Evolutionary conservation across 1,284 basidiomycete genomes (phyloP).

Genomic region (Boletus mariae): DNA sequence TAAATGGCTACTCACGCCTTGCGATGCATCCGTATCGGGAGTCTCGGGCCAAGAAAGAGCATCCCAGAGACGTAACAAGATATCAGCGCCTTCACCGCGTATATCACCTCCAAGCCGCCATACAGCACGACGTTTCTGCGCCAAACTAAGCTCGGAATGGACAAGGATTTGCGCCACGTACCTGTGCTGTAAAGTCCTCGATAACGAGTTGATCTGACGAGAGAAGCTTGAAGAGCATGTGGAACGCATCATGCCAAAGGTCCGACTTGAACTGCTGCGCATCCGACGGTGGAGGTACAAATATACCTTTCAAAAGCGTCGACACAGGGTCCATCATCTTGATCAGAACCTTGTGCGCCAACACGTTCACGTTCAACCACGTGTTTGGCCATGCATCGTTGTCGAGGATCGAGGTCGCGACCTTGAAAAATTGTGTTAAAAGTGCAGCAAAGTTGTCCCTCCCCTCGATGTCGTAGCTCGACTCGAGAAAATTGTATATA

Average conservation of each 20-base stretch:
- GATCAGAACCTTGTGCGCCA: constrained; percentile 85
- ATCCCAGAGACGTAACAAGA: constrained; percentile 84
- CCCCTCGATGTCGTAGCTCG: constrained; percentile 83
- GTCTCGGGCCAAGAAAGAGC: constrained; percentile 76
- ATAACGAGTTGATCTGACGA: constrained; percentile 90
- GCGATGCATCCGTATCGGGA: constrained; percentile 52
- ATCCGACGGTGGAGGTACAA: constrained; percentile 69
- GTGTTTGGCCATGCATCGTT: constrained; percentile 88
- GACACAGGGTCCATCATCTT: constrained; percentile 86
- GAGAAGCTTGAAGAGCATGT: constrained; percentile 80
- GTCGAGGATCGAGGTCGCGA: constrained; percentile 78
- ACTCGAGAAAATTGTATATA: constrained; percentile 77
- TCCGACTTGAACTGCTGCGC: constrained; percentile 70
- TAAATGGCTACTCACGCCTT: constrained; percentile 48
- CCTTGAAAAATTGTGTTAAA: constrained; percentile 78
- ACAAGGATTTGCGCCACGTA: constrained; percentile 29
- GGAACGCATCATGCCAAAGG: constrained; percentile 82
- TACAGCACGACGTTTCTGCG: constrained; percentile 86
- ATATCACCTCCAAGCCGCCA: constrained; percentile 96
- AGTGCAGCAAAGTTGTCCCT: constrained; percentile 71
- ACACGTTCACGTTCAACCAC: constrained; percentile 91
- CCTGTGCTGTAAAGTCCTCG: constrained; percentile 91
- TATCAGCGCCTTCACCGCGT: constrained; percentile 86
- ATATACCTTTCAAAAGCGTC: constrained; percentile 73
- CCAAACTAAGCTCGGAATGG: constrained; percentile 14